Base-by-base conservation (phyloP, 257 asterid species). In the Nicotiana knightiana region DNA sequence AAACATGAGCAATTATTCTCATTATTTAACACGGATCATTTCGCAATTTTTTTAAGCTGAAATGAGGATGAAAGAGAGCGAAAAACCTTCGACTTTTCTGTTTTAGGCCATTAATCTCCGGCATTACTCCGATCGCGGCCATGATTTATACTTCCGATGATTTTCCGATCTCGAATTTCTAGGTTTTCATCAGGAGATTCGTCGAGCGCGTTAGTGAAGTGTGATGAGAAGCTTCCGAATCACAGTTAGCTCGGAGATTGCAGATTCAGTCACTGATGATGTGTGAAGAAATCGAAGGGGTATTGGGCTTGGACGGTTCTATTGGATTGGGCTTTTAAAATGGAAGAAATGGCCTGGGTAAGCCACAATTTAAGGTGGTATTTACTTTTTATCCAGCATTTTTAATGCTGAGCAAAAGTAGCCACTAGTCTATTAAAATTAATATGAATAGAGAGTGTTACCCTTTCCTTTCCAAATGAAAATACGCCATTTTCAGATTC, bases 91-190 rank as follows among this genome's bases (percentile, higher is more conserved):
- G 80, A 46, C 80, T 51, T 75, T 75, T 28, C 64, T 75, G 80
- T 51, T 37, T 21, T 15, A 75, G 10, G 63, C 80, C 63, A 51
- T 55, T 32, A 16, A 75, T 75, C 63, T 75, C 80, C 46, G 80
- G 80, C 46, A 75, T 75, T 75, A 59, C 80, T 75, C 80, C 80
- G 63, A 75, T 75, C 46, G 80, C 48, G 9, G 80, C 46, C 80
- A 75, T 75, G 62, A 75, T 51, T 55, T 75, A 51, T 26, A 8
- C 46, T 51, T 75, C 39, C 9, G 3, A 9, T 26, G 63, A 75
- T 59, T 75, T 12, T 51, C 16, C 16, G 79, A 46, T 48, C 79
- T 21, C 24, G 24, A 71, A 46, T 48, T 46, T 73, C 21, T 64
- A 64, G 43, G 15, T 12, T 64, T 13, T 30, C 70, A 64, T 30